These are phyloP conservation scores for Coprinellus aureogranulatus DNA, from an alignment of 768 basidiomycete genomes.

Conservation along the genomic window DNA sequence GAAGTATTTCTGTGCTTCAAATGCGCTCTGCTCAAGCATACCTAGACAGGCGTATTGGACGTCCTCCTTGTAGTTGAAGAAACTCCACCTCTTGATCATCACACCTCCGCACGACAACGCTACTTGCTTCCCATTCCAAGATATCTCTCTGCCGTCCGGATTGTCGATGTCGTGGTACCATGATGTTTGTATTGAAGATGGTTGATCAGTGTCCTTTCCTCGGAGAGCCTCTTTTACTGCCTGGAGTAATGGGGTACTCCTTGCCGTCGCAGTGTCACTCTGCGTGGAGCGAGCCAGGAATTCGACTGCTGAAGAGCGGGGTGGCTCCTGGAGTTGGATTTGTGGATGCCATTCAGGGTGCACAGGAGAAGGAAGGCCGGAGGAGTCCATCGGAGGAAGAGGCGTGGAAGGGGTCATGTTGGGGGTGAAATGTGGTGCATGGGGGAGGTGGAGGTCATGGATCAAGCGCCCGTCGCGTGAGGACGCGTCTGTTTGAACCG, in stretches of 20 bases:
- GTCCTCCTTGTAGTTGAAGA: slow-evolving; percentile 64
- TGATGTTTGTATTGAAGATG: slow-evolving; percentile 41
- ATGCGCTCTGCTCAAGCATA: slow-evolving; percentile 53
- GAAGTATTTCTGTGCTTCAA: slow-evolving; percentile 23
- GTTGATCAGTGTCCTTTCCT: slow-evolving; percentile 45
- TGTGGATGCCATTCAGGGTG: neutral
- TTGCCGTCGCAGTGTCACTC: slow-evolving; percentile 14
- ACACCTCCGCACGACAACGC: slow-evolving; percentile 66
- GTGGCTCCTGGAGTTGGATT: neutral
- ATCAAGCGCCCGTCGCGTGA: no score
- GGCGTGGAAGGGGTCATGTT: neutral
- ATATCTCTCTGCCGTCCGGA: slow-evolving; percentile 56
- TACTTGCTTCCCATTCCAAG: slow-evolving; percentile 67
- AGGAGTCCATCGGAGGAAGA: neutral
- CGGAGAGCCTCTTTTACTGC: slow-evolving; percentile 61
- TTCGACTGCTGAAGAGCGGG: neutral
- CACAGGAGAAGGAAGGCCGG: neutral
- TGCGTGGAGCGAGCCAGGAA: slow-evolving; percentile 3
- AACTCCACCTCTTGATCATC: slow-evolving; percentile 71
- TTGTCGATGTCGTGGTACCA: slow-evolving; percentile 39
- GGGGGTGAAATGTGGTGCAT: neutral
- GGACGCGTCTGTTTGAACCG: no score
- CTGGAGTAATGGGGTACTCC: slow-evolving; percentile 46
- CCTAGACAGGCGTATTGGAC: slow-evolving; percentile 83
- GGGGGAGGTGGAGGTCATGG: no score